A percentile compares a stretch with the other conserved stretches of the same genome.
phyloP scores from a whole-genome alignment of 768 basidiomycete species.

The Hysterangium stoloniferum region DNA sequence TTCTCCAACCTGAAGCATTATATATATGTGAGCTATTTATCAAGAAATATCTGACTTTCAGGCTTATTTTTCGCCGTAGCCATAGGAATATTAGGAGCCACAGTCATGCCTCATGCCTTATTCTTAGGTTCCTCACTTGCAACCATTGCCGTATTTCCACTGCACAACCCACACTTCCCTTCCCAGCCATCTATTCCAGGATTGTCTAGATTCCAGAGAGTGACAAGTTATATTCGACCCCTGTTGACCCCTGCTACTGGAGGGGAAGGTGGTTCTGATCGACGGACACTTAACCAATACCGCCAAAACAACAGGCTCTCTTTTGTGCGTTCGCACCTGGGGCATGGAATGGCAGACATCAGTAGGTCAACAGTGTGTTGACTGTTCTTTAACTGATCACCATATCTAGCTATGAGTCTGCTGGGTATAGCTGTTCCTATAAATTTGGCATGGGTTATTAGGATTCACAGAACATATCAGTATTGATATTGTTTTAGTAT shows the following conservation, averaged over 20 bases:
- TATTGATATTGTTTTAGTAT: conserved; percentile 25
- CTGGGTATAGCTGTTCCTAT: conserved; percentile 40
- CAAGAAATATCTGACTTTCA: conserved; percentile 24
- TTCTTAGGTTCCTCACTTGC: conserved; percentile 35
- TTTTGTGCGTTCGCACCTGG: conserved; percentile 34
- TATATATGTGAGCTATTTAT: conserved; percentile 17
- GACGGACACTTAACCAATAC: conserved; percentile 7
- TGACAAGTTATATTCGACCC: neutral
- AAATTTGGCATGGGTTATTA: conserved; percentile 32
- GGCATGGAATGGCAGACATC: conserved; percentile 41
- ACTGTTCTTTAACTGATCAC: neutral
- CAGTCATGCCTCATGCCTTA: conserved; percentile 40
- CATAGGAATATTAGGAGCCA: conserved; percentile 25
- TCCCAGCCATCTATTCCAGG: too few species aligned
- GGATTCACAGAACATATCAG: too few species aligned
- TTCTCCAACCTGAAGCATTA: conserved; percentile 16
- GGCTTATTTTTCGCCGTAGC: too few species aligned
- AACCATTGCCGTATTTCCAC: conserved; percentile 23
- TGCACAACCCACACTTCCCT: too few species aligned
- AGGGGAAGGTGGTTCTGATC: conserved; percentile 6
- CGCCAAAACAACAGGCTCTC: conserved; percentile 26
- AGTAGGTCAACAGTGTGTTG: too few species aligned
- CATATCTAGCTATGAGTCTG: conserved; percentile 24
- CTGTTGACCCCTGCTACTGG: neutral
- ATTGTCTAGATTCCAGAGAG: neutral